phyloP scores from a whole-genome alignment of 192 early-diverging fungal genomes.

The Backusella australiensis region DNA sequence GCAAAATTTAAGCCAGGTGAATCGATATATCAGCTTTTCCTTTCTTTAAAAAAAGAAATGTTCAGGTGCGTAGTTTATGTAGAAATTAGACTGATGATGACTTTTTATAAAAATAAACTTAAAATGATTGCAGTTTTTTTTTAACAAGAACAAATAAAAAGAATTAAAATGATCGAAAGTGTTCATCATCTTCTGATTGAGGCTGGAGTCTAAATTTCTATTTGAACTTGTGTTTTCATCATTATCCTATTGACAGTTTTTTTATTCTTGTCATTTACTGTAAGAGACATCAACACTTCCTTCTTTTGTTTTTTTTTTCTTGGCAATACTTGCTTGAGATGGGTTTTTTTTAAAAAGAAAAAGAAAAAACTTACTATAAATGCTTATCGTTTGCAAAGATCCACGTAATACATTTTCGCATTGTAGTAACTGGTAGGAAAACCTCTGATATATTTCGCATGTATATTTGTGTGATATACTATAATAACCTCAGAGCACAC shows the following conservation, averaged over 20 bases:
- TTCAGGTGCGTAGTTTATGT: not conserved
- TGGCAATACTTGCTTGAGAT: not conserved
- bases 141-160: not conserved
- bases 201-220: not conserved
- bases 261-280: not conserved
- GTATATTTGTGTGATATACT: not conserved
- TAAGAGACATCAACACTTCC: not conserved
- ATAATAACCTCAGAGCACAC: not conserved
- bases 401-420: not conserved
- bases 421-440: not conserved
- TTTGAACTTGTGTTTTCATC: not conserved
- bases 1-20: not conserved
- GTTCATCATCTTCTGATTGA: not conserved
- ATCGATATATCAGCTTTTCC: not conserved
- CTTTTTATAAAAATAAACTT: not conserved
- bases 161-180: not conserved
- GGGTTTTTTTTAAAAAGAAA: not conserved
- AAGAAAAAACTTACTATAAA: no score
- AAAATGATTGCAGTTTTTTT: constrained; percentile 3
- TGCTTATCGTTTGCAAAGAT: not conserved
- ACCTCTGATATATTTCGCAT: not conserved
- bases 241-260: not conserved
- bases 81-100: constrained; percentile 8
- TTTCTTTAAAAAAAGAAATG: not conserved
- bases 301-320: not conserved